These are phyloP conservation scores for Groenewaldozyma sp. DNA, from an alignment of 1,139 yeast genomes.

Conservation along the genomic window DNA sequence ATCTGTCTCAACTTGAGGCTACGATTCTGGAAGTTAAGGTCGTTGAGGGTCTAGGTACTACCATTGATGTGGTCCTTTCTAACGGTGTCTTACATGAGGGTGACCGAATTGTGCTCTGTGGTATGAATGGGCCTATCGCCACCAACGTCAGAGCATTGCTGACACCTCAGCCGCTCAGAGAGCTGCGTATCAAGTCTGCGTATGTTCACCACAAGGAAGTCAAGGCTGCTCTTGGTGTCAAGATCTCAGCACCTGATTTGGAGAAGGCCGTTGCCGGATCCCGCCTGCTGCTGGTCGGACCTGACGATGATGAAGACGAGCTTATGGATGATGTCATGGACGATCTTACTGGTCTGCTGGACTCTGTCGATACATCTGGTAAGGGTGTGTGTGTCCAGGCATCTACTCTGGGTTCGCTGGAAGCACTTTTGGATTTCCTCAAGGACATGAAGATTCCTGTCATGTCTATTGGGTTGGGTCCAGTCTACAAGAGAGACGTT, in stretches of 20 bases:
- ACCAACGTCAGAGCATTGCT: slow-evolving; percentile 91
- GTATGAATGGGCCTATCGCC: slow-evolving; percentile 98
- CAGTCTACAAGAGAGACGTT: slow-evolving; percentile 94
- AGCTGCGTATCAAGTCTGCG: slow-evolving; percentile 88
- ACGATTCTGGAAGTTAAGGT: slow-evolving; percentile 97
- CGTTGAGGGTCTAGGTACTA: slow-evolving; percentile 97
- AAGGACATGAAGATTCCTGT: slow-evolving; percentile 99
- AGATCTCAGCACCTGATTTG: slow-evolving; percentile 93
- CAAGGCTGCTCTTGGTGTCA: slow-evolving; percentile 98
- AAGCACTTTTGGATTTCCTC: slow-evolving; percentile 92
- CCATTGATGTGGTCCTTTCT: slow-evolving; percentile 93
- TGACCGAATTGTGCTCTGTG: slow-evolving; percentile 91
- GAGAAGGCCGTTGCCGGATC: slow-evolving; percentile 99
- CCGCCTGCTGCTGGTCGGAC: slow-evolving; percentile 86
- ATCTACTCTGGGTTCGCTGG: slow-evolving; percentile 94
- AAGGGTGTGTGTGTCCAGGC: slow-evolving; percentile 98
- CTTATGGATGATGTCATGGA: slow-evolving; percentile 98
- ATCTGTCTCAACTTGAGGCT: slow-evolving; percentile 86
- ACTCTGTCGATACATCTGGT: slow-evolving; percentile 90
- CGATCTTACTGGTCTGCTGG: slow-evolving; percentile 88
- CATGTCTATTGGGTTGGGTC: slow-evolving; percentile 96
- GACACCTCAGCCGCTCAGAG: slow-evolving; percentile 97
- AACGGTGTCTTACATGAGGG: slow-evolving; percentile 94
- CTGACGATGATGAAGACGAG: slow-evolving; percentile 96
- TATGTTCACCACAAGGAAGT: slow-evolving; percentile 95